phyloP scores from a whole-genome alignment of 2,329 filamentous ascomycete genomes.

The Trichoderma hamatum region DNA sequence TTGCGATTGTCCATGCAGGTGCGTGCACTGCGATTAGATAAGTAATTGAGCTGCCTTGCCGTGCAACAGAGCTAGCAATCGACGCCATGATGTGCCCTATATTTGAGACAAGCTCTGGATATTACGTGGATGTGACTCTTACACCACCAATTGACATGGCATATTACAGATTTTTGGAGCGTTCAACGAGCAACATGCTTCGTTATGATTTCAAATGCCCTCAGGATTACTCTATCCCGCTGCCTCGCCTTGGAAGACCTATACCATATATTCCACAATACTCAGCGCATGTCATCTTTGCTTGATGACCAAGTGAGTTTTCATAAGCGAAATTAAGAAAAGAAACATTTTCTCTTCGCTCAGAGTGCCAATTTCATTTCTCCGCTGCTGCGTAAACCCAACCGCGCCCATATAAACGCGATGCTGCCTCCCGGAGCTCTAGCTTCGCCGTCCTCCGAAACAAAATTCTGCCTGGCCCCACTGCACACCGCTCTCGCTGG shows the following conservation, averaged over 20 bases:
- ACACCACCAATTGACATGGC: background rate
- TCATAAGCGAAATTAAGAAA: background rate
- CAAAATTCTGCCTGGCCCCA: slow-evolving; percentile 12
- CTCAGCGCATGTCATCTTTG: background rate
- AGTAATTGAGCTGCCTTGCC: no score
- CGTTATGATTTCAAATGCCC: background rate
- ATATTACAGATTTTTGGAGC: background rate
- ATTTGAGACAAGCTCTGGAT: background rate
- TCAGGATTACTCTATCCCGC: background rate
- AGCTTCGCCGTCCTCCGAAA: slow-evolving; percentile 8
- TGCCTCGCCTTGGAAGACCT: background rate
- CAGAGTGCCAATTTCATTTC: background rate
- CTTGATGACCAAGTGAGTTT: background rate
- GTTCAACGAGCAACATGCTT: background rate
- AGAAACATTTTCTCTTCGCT: background rate
- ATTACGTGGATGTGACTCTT: background rate
- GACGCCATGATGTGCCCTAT: background rate
- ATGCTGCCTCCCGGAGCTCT: slow-evolving; percentile 12
- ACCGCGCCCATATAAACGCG: background rate
- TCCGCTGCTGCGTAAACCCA: background rate
- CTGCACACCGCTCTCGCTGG: background rate
- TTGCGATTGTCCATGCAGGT: no score
- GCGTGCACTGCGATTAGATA: background rate
- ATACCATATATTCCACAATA: no score
- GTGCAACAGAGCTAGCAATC: background rate